Base-by-base conservation (phyloP, 116 monocot species). In the Papilionanthe hybrid region DNA sequence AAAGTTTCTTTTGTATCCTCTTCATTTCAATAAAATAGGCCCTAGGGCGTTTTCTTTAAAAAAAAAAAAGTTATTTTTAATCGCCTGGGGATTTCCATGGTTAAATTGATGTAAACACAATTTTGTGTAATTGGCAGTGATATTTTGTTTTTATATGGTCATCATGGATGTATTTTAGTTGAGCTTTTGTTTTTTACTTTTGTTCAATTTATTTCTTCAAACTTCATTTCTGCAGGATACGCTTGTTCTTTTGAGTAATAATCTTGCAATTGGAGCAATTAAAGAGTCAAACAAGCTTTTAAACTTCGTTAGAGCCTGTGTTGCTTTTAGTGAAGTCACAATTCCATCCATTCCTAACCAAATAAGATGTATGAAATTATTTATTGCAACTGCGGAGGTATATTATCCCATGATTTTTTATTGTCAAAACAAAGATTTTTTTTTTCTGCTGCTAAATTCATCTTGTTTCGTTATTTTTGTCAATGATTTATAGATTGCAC, bases 331-430 rank as follows among this genome's bases (percentile, higher is more conserved):
- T 88, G 88, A 88, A 79, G 83, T 83, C 41, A 83, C 88, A 75
- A 88, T 88, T 56, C 88, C 88, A 55, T 88, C 85, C 41, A 81
- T 85, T 69, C 82, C 77, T 12, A 20, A 73, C 18, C 60, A 28
- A 56, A 43, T 78, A 30, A 75, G 67, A 77, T 78, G 83, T 42
- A 45, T 85, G 68, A 80, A 58, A 80, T 84, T 88, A 65, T 88
- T 78, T 79, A 73, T 88, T 68, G 88, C 85, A 71, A 85, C 88
- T 81, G 83, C 88, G 42, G 88, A 88, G 88, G 88, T 88, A 47
- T 22, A 15, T 75, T 47, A 32, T 30, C 42, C 19, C 65, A 55
- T 1, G 17, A 13, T 20, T 79, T 44, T 63, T 5, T 43, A 63
- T 17, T 79, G 55, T 11, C 15, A 77, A 77, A 12, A 43, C 18